These are phyloP conservation scores for Penicillium thymicola DNA, from an alignment of 2,329 filamentous ascomycete genomes.

Conservation along the genomic window DNA sequence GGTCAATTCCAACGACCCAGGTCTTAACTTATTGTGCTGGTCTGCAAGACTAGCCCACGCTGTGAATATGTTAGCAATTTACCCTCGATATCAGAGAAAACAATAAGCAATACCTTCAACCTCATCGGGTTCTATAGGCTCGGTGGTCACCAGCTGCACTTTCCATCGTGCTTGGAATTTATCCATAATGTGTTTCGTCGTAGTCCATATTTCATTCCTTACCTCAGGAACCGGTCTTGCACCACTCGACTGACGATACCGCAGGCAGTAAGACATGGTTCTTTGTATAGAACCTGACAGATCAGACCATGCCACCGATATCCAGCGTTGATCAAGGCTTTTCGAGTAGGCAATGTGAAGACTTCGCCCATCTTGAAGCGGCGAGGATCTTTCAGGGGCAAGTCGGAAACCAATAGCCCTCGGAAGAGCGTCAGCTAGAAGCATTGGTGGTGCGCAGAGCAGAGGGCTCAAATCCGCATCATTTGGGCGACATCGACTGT, in stretches of 20 bases:
- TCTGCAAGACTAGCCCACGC: slow-evolving; percentile 39
- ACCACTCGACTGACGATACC: slow-evolving; percentile 34
- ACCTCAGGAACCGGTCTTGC: slow-evolving; percentile 47
- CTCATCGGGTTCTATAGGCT: slow-evolving; percentile 52
- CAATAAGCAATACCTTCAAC: slow-evolving; percentile 42
- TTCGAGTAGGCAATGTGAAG: slow-evolving; percentile 59
- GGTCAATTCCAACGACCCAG: slow-evolving; percentile 35
- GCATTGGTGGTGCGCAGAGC: slow-evolving; percentile 52
- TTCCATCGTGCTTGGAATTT: slow-evolving; percentile 54
- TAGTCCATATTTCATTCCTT: slow-evolving; percentile 56
- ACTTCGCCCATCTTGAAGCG: slow-evolving; percentile 55
- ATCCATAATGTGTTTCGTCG: slow-evolving; percentile 54
- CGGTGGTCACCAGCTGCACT: slow-evolving; percentile 53
- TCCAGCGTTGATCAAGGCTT: slow-evolving; percentile 56
- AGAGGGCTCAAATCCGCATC: slow-evolving; percentile 36
- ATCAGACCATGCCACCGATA: slow-evolving; percentile 60
- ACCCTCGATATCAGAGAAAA: background rate
- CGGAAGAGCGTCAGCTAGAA: slow-evolving; percentile 53
- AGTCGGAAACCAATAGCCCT: slow-evolving; percentile 55
- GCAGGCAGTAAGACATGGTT: slow-evolving; percentile 54
- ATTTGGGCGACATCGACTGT: slow-evolving; percentile 55
- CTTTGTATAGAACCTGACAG: slow-evolving; percentile 53
- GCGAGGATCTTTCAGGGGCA: slow-evolving; percentile 50
- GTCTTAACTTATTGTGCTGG: slow-evolving; percentile 37
- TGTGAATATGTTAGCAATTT: slow-evolving; percentile 25